Conservation (phyloP, 2,329 filamentous ascomycete genomes). For the Fusarium ambrosium region DNA sequence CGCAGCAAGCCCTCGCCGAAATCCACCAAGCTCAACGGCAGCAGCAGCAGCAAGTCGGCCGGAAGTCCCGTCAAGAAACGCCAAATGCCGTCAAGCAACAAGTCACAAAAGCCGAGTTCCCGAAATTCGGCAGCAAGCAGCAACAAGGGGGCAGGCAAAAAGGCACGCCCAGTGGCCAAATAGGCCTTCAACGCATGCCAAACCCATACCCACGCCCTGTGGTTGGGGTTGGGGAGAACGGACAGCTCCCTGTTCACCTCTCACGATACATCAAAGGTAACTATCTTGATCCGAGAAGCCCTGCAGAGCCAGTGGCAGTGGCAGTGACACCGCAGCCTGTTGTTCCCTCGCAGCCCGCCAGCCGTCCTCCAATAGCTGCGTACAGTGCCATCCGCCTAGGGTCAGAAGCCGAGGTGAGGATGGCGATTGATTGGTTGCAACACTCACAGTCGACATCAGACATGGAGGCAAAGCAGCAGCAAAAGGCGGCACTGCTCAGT, state of each 20-base stretch:
- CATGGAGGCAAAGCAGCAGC: conserved; percentile 35
- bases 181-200: conserved; percentile 1
- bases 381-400: conserved; percentile 60
- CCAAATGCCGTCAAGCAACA: conserved; percentile 12
- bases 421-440: conserved; percentile 74
- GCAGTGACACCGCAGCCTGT: conserved; percentile 14
- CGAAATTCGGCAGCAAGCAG: neutral
- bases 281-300: conserved; percentile 15
- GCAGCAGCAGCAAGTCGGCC: conserved; percentile 2
- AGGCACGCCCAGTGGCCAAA: conserved; percentile 1
- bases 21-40: conserved; percentile 23
- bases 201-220: conserved; percentile 24
- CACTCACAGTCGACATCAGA: conserved; percentile 37
- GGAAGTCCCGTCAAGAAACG: conserved; percentile 51
- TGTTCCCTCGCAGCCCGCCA: conserved; percentile 15
- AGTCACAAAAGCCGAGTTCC: conserved; percentile 20
- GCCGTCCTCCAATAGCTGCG: conserved; percentile 9
- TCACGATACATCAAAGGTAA: conserved; percentile 34
- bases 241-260: conserved; percentile 9
- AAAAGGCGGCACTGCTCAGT: conserved; percentile 38
- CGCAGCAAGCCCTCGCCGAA: conserved; percentile 32
- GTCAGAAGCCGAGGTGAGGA: conserved; percentile 72
- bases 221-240: conserved; percentile 16
- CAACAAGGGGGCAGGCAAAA: conserved; percentile 16
- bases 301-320: conserved; percentile 6